Conservation (phyloP, 257 asterid genomes). For the Solanum virginianum region DNA sequence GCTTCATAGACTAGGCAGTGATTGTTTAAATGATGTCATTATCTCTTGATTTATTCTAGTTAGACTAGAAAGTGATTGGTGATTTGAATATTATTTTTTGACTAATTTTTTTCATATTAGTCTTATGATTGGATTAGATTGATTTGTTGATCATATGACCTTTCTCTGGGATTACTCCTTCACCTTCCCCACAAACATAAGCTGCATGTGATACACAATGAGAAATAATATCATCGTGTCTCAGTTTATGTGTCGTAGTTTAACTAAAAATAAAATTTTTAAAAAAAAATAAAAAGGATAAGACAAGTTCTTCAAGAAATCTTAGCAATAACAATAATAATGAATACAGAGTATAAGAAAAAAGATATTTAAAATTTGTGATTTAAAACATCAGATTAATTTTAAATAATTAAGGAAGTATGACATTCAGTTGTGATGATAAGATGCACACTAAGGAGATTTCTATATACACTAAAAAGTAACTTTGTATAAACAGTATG, state of each 20-base stretch:
- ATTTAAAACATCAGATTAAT: no score
- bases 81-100: no score
- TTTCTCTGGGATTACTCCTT: constrained; percentile 31
- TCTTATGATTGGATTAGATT: no score
- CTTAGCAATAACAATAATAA: neutral
- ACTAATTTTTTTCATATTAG: no score
- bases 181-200: constrained; percentile 32
- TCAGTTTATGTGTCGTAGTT: neutral
- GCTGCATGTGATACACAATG: constrained; percentile 1
- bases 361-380: no score
- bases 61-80: no score
- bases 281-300: neutral
- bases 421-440: no score
- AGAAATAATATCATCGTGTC: neutral
- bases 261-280: neutral
- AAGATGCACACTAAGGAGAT: neutral
- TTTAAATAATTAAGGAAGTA: no score
- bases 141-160: no score
- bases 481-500: neutral
- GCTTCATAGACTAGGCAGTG: no score
- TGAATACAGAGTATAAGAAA: neutral
- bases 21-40: no score
- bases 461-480: neutral
- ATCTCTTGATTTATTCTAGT: no score
- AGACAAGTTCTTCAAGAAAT: neutral